Evolutionary conservation across 192 early-diverging fungal species (phyloP).

Genomic region (Rhizophlyctis rosea): DNA sequence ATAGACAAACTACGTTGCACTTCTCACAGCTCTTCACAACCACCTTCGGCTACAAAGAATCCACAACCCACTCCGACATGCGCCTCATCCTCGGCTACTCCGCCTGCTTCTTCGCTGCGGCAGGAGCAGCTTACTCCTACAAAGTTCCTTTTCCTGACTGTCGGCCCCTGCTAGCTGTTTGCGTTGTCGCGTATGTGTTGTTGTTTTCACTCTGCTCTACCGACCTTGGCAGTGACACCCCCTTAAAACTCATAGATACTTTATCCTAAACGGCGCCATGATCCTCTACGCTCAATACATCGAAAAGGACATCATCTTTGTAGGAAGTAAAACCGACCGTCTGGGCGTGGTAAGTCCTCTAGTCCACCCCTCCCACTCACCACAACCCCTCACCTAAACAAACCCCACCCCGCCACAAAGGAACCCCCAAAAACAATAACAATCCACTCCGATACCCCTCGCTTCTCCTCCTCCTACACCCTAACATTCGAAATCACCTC

Average conservation of each 20-base stretch:
- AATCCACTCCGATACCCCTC: conserved; percentile 24
- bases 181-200: conserved; percentile 21
- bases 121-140: conserved; percentile 43
- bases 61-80: conserved; percentile 76
- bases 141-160: conserved; percentile 39
- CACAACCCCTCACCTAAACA: not conserved
- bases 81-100: conserved; percentile 80
- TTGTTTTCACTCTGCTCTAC: too few species aligned
- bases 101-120: conserved; percentile 69
- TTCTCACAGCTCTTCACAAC: conserved; percentile 30
- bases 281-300: conserved; percentile 28
- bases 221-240: too few species aligned
- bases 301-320: conserved; percentile 43
- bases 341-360: conserved; percentile 23
- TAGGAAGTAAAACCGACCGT: conserved; percentile 29
- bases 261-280: conserved; percentile 36
- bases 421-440: conserved; percentile 22
- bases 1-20: not conserved
- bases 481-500: conserved; percentile 14
- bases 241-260: conserved; percentile 33
- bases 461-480: conserved; percentile 28
- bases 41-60: conserved; percentile 48
- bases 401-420: conserved; percentile 1
- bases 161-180: conserved; percentile 32
- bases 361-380: not conserved